Evolutionary conservation across 2,329 filamentous ascomycete species (phyloP).

Genomic region (Malbranchea zuffiana): DNA sequence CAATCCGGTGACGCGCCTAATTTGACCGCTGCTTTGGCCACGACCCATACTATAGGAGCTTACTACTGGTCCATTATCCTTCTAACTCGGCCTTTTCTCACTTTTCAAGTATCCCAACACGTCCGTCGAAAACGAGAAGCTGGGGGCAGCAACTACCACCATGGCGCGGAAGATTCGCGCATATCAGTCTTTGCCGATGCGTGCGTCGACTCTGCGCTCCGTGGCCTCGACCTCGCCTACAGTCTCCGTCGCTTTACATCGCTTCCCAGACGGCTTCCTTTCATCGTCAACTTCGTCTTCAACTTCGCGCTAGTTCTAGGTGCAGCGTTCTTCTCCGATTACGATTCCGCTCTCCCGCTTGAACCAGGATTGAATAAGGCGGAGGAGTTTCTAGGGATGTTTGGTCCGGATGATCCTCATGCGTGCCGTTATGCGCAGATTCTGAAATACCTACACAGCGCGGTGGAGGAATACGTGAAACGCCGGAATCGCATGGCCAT

Average conservation of each 20-base stretch:
- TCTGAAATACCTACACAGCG: no score
- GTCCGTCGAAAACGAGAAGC: conserved; percentile 24
- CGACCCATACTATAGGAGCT: conserved; percentile 40
- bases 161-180: conserved; percentile 21
- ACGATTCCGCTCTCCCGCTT: conserved; percentile 30
- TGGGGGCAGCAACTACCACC: conserved; percentile 14
- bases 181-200: conserved; percentile 29
- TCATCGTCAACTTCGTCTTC: conserved; percentile 39
- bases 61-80: conserved; percentile 47
- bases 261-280: conserved; percentile 36
- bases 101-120: conserved; percentile 40
- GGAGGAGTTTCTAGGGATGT: conserved; percentile 25
- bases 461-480: no score
- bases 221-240: conserved; percentile 32
- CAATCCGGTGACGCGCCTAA: no score
- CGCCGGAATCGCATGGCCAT: no score
- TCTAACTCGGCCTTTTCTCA: conserved; percentile 43
- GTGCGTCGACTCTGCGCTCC: conserved; percentile 36
- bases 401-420: conserved; percentile 28
- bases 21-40: no score
- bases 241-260: conserved; percentile 24
- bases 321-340: conserved; percentile 37
- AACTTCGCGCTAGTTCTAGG: conserved; percentile 37
- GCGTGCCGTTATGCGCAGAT: no score
- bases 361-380: conserved; percentile 27